These are phyloP conservation scores for Phoma sp. DNA, from an alignment of 2,329 filamentous ascomycete genomes.

Conservation along the genomic window DNA sequence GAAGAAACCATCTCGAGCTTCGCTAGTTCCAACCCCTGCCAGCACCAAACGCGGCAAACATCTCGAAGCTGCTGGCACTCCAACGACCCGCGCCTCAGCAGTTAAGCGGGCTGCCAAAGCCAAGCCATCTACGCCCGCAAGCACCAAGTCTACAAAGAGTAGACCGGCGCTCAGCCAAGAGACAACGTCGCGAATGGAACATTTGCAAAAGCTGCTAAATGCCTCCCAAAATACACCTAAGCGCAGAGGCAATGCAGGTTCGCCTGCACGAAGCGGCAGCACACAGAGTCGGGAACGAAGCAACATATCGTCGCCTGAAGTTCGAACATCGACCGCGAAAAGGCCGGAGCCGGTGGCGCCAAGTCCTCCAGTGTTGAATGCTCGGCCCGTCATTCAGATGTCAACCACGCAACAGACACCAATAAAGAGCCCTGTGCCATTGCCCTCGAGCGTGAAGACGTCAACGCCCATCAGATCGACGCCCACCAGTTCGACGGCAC, in stretches of 20 bases:
- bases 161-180: not conserved
- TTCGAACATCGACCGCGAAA: not conserved
- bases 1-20: constrained; percentile 16
- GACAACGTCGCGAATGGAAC: constrained; percentile 2
- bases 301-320: constrained; percentile 1
- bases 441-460: constrained; percentile 8
- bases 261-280: not conserved
- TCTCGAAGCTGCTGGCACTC: not conserved
- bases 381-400: not conserved
- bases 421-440: constrained; percentile 13
- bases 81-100: not conserved
- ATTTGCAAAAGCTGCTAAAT: not conserved
- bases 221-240: not conserved
- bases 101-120: not conserved
- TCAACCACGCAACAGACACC: not conserved
- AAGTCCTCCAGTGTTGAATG: not conserved
- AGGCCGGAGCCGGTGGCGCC: not conserved
- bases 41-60: constrained; percentile 2
- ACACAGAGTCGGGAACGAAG: not conserved
- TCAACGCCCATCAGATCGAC: not conserved
- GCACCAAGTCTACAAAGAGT: not conserved
- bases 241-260: not conserved
- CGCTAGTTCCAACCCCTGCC: constrained; percentile 4
- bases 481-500: not conserved
- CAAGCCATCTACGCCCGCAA: not conserved